Evolutionary conservation across 768 basidiomycete genomes (phyloP), one percentile per base, ranked within the genome.

Genomic region (Macrolepiota albuminosa): DNA sequence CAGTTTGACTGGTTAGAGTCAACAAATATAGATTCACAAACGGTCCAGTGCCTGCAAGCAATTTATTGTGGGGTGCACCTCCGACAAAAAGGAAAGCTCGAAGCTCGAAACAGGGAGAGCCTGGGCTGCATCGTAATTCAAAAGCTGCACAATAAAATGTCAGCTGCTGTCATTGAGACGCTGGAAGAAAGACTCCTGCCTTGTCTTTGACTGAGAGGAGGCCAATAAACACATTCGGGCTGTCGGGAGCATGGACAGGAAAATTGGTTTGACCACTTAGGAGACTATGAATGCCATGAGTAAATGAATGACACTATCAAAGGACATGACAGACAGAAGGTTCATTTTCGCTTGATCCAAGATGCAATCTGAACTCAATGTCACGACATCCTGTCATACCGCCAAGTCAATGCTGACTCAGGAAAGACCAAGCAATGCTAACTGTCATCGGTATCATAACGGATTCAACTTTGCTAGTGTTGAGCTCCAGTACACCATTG

Each of bases 11-110:
- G n/a, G 13, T 1, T 51, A 39, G 34, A 45, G 6, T 40, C 36
- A 39, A 54, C 59, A 39, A 36, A 21, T 18, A 11, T 3, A 10
- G 61, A 47, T 82, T 43, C 65, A 91, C 90, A 92, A 95, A 70
- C 95, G 95, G 69, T 97, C 94, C 50, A 98, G 73, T 0, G 94
- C 93, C 69, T 98, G 93, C 76, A 97, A 93, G 67, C 91, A 97
- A 66, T 91, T 95, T 69, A 97, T 95, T 9, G 83, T 81, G 0
- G 93, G 92, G 43, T 78, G 78, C 4, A 93, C 95, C 73, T 98
- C 95, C 0, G 95, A 96, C 10, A 98, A 73, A 29, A 95, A 87
- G 0, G 89, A 86, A 0, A 98, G 79, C 2, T 80, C 74, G 70
- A 98, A 93, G 45, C 83, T 74, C 0, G 86, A 86, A 6, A 95